A percentile compares a stretch with the other conserved stretches of the same genome.
Evolutionary conservation across 768 basidiomycete genomes (phyloP).

Genomic region (Dacryopinax primogenitus): DNA sequence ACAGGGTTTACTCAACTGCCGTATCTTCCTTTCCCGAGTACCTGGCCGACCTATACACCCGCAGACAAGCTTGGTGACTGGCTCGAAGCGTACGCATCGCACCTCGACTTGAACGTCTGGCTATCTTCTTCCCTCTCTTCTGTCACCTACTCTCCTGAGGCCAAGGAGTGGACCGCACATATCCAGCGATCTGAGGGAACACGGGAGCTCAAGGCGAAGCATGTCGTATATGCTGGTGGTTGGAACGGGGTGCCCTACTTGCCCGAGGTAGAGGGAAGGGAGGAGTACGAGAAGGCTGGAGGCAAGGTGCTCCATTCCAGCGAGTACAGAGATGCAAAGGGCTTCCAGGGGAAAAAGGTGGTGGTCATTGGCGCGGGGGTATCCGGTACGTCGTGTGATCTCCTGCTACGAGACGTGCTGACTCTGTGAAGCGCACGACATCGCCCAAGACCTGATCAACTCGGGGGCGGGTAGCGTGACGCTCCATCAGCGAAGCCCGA

Average conservation of each 20-base stretch:
- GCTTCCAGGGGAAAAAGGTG: slow-evolving; percentile 56
- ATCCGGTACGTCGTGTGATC: slow-evolving; percentile 29
- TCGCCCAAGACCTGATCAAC: slow-evolving; percentile 35
- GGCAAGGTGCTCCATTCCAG: slow-evolving; percentile 51
- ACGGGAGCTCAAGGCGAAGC: slow-evolving; percentile 28
- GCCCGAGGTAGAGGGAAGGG: slow-evolving; percentile 24
- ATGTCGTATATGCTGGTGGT: slow-evolving; percentile 48
- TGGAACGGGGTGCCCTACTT: slow-evolving; percentile 11
- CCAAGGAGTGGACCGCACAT: background rate
- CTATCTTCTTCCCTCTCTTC: slow-evolving; percentile 24
- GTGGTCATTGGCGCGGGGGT: slow-evolving; percentile 56
- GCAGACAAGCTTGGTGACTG: slow-evolving; percentile 51
- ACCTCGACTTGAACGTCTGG: slow-evolving; percentile 54
- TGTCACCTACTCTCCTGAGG: background rate
- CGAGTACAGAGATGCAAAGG: slow-evolving; percentile 39
- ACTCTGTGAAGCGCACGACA: slow-evolving; percentile 34
- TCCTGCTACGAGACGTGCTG: background rate
- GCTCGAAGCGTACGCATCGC: slow-evolving; percentile 51
- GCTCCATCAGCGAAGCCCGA: slow-evolving; percentile 41
- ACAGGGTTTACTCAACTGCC: slow-evolving; percentile 48
- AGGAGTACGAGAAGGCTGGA: slow-evolving; percentile 35
- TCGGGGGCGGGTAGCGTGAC: slow-evolving; percentile 34
- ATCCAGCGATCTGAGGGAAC: slow-evolving; percentile 23
- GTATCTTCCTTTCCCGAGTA: slow-evolving; percentile 47
- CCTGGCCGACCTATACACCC: slow-evolving; percentile 48